phyloP scores from a whole-genome alignment of 257 asterid genomes.

The Cynanchum wilfordii region DNA sequence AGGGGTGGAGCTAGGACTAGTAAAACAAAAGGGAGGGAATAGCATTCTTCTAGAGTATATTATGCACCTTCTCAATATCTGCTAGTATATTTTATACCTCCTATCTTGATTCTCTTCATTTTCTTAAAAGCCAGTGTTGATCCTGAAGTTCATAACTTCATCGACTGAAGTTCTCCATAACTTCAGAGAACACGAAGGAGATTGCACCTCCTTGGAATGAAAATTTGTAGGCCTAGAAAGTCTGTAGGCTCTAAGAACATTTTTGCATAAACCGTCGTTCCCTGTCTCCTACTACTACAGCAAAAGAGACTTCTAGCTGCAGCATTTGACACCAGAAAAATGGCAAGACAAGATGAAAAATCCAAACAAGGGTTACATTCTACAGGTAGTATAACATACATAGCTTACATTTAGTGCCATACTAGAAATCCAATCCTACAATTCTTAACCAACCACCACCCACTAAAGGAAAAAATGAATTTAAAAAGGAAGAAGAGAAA shows the following conservation, averaged over 20 bases:
- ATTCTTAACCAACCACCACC: too few species aligned
- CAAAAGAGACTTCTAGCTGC: not conserved
- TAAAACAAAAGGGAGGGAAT: not conserved
- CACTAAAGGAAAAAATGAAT: too few species aligned
- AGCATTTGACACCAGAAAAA: not conserved
- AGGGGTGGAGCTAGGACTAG: not conserved
- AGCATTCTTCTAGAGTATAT: not conserved
- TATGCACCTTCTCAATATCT: not conserved
- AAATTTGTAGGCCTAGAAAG: not conserved
- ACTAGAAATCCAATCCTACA: too few species aligned
- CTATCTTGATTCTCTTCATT: conserved; percentile 2
- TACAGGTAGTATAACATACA: too few species aligned
- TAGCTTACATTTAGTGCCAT: too few species aligned
- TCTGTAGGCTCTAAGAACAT: not conserved
- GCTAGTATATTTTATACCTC: not conserved
- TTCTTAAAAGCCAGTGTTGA: not conserved
- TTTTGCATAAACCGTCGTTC: not conserved
- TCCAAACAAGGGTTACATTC: not conserved
- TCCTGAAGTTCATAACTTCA: not conserved
- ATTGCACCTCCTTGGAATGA: not conserved
- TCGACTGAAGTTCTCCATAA: not conserved
- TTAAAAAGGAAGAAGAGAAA: too few species aligned
- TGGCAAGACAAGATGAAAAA: not conserved
- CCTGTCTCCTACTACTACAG: not conserved
- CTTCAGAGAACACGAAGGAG: not conserved